Evolutionary conservation across 2,329 filamentous ascomycete species (phyloP).

Genomic region (Xylaria hypoxylon): DNA sequence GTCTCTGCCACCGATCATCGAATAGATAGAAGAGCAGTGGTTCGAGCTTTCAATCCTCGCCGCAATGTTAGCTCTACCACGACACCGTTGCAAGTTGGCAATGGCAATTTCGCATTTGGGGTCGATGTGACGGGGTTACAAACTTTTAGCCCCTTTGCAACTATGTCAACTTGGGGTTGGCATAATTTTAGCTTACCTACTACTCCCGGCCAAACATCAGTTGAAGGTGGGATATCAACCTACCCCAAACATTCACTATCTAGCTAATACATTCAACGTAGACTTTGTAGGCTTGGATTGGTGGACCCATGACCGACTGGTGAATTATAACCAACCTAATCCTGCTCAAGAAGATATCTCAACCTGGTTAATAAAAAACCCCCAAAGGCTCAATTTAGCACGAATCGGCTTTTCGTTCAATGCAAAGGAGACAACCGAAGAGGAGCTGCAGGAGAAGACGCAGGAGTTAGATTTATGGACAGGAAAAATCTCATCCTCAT

Average conservation of each 20-base stretch:
- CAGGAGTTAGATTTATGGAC: conserved; percentile 63
- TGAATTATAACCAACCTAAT: conserved; percentile 58
- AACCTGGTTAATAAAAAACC: conserved; percentile 60
- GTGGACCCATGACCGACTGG: conserved; percentile 57
- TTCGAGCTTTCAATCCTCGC: conserved; percentile 59
- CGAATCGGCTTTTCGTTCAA: conserved; percentile 61
- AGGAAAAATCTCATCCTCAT: conserved; percentile 58
- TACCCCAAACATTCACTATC: background rate
- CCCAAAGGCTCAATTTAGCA: conserved; percentile 63
- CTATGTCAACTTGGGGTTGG: conserved; percentile 62
- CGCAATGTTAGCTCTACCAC: conserved; percentile 61
- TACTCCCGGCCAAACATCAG: conserved; percentile 53
- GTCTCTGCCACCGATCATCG: conserved; percentile 26
- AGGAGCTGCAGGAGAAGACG: conserved; percentile 53
- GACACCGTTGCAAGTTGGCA: conserved; percentile 65
- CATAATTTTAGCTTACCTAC: conserved; percentile 61
- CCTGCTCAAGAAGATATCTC: conserved; percentile 56
- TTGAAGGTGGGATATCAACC: conserved; percentile 48
- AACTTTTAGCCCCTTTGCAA: conserved; percentile 60
- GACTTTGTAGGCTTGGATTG: conserved; percentile 58
- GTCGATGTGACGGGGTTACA: conserved; percentile 61
- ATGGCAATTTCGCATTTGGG: conserved; percentile 62
- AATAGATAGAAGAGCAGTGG: conserved; percentile 52
- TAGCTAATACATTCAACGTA: conserved; percentile 29
- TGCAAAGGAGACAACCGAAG: conserved; percentile 55